Evolutionary conservation across 768 basidiomycete genomes (phyloP), one percentile per base, ranked within the genome.

Genomic region (Cystobasidium onofrii): DNA sequence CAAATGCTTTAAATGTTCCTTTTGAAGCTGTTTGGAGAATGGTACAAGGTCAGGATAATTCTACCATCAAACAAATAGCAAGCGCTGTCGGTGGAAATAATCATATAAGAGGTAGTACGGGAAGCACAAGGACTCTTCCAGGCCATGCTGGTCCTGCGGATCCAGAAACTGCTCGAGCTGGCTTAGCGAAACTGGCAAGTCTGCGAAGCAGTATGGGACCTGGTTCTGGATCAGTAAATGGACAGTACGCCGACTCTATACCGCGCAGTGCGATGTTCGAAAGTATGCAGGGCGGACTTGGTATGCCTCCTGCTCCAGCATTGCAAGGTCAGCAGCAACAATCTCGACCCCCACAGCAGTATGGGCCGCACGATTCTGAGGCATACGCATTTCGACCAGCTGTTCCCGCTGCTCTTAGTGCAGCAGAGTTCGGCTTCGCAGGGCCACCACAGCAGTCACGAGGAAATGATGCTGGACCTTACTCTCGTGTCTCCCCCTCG

Each of bases 21-120:
- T 78, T 79, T 36, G 78, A 79, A 50, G 74, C 73, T 10, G 78
- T 79, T 1, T 78, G 77, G 76, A 52, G 75, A 29, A 79, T 79
- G 77, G 78, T 79, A 1, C 77, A 78, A 61, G 78, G 75, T 6
- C 76, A 78, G 71, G 77, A 79, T 73, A 77, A 73, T 66, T 75
- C 77, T 60, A 78, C 73, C 23, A 78, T 78, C 75, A 78, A 76
- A 72, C 78, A 79, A 61, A 77, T 79, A 27, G 78, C 77, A 29
- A 76, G 54, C 12, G 78, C 78, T 10, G 78, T 77, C 46, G 74
- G 69, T 23, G 44, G 54, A 3, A 31, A 71, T n/a, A 44, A 27
- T 23, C 63, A 64, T 7, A 34, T 12, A 6, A 64, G 63, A 39
- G 36, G 57, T 29, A 34, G 57, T 29, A 27, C 12, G 13, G 29